Evolutionary conservation across 805 yeast species (phyloP).

Genomic region (Hanseniaspora thailandica): DNA sequence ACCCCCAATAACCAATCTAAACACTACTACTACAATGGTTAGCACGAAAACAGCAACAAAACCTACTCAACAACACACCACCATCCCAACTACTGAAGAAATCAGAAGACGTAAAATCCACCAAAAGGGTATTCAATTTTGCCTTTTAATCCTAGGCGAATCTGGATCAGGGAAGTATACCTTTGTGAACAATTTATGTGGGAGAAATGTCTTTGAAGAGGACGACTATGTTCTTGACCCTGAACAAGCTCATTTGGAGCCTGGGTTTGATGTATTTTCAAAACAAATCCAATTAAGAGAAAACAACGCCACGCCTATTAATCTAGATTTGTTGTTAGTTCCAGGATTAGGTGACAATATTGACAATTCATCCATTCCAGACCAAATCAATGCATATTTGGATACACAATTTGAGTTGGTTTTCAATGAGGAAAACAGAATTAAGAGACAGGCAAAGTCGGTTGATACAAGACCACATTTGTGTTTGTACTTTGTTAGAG

Average conservation of each 20-base stretch:
- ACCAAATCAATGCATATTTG: slow-evolving; percentile 45
- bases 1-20: no score
- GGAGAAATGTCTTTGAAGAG: slow-evolving; percentile 34
- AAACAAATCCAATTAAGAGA: slow-evolving; percentile 47
- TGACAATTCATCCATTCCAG: slow-evolving; percentile 44
- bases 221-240: slow-evolving; percentile 23
- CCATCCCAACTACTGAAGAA: slow-evolving; percentile 26
- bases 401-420: slow-evolving; percentile 63
- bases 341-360: slow-evolving; percentile 69
- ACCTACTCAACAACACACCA: not conserved
- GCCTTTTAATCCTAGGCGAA: slow-evolving; percentile 60
- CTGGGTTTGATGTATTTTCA: slow-evolving; percentile 36
- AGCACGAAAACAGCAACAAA: not conserved
- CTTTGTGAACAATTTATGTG: slow-evolving; percentile 58
- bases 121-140: slow-evolving; percentile 50
- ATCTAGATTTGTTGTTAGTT: slow-evolving; percentile 51
- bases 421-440: slow-evolving; percentile 62
- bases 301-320: slow-evolving; percentile 40
- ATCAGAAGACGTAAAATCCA: slow-evolving; percentile 50
- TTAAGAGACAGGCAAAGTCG: slow-evolving; percentile 59
- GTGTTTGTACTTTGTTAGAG: slow-evolving; percentile 62
- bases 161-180: slow-evolving; percentile 66
- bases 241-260: slow-evolving; percentile 28
- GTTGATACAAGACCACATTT: slow-evolving; percentile 67
- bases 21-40: no score